Conservation (phyloP, 1,284 basidiomycete genomes). For the Bjerkandera adusta region DNA sequence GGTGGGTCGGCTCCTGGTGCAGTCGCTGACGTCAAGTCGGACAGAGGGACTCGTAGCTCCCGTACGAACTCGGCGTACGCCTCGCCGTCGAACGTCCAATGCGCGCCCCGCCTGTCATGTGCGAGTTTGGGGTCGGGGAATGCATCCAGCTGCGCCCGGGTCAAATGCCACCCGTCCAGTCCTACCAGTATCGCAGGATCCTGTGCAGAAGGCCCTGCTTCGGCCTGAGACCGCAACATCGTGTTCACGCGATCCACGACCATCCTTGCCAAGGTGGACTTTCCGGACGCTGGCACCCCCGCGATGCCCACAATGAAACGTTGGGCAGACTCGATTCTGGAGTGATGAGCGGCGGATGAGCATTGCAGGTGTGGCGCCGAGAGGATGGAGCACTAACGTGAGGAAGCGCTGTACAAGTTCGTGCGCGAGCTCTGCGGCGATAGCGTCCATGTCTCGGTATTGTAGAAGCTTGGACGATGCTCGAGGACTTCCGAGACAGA, state of each 20-base stretch:
- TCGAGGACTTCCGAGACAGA: no score
- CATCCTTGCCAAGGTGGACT: conserved; percentile 66
- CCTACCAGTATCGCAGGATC: conserved; percentile 52
- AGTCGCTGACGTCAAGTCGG: conserved; percentile 15
- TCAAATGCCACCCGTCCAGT: conserved; percentile 86
- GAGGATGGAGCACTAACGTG: conserved; percentile 4
- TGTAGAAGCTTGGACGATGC: no score
- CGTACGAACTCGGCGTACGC: conserved; percentile 67
- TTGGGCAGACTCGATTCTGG: conserved; percentile 13
- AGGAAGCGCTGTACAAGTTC: conserved; percentile 1
- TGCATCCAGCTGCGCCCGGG: conserved; percentile 62
- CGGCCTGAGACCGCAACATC: not conserved
- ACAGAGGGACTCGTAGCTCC: conserved; percentile 43
- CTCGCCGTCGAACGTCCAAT: conserved; percentile 70
- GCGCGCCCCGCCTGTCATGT: conserved; percentile 66
- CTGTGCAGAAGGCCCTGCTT: conserved; percentile 5
- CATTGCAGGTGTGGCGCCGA: not conserved
- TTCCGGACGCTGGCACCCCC: conserved; percentile 84
- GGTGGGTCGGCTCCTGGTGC: not conserved
- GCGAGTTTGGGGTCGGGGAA: conserved; percentile 73
- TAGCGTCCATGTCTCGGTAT: no score
- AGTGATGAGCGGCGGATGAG: not conserved
- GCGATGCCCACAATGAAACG: conserved; percentile 76
- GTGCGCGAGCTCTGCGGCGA: conserved; percentile 5
- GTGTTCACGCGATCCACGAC: conserved; percentile 39